phyloP scores from a whole-genome alignment of 2,329 filamentous ascomycete species.

The Pestalotiopsis fici region DNA sequence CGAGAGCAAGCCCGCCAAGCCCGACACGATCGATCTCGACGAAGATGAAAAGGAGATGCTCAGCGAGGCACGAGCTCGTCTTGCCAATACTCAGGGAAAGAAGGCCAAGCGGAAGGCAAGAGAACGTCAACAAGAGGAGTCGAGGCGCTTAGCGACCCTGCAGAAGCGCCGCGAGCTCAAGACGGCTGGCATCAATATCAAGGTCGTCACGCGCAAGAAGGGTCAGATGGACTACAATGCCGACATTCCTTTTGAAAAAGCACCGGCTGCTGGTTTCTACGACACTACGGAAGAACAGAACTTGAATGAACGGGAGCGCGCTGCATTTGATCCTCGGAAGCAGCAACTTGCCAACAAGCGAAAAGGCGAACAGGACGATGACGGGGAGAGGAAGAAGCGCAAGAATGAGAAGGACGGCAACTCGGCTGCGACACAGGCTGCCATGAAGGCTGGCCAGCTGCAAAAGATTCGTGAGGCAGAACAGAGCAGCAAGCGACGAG shows the following conservation, averaged over 20 bases:
- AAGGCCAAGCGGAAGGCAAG: slow-evolving; percentile 98
- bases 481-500: slow-evolving; percentile 88
- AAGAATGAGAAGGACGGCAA: slow-evolving; percentile 84
- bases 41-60: slow-evolving; percentile 99
- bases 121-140: slow-evolving; percentile 94
- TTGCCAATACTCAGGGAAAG: slow-evolving; percentile 98
- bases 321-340: slow-evolving; percentile 88
- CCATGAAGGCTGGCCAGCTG: slow-evolving; percentile 89
- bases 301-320: slow-evolving; percentile 80
- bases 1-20: slow-evolving; percentile 91
- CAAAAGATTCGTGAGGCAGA: slow-evolving; percentile 95
- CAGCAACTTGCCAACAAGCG: slow-evolving; percentile 89
- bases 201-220: slow-evolving; percentile 86
- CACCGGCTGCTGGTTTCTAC: slow-evolving; percentile 85
- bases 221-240: slow-evolving; percentile 99
- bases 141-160: slow-evolving; percentile 81
- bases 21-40: slow-evolving; percentile 96
- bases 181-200: slow-evolving; percentile 97
- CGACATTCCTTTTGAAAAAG: slow-evolving; percentile 96
- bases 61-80: slow-evolving; percentile 91
- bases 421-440: slow-evolving; percentile 81
- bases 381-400: slow-evolving; percentile 76
- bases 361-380: slow-evolving; percentile 88
- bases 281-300: slow-evolving; percentile 83
- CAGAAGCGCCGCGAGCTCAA: slow-evolving; percentile 97